Conservation (phyloP, 2,329 filamentous ascomycete species). For the Fusarium proliferatum region DNA sequence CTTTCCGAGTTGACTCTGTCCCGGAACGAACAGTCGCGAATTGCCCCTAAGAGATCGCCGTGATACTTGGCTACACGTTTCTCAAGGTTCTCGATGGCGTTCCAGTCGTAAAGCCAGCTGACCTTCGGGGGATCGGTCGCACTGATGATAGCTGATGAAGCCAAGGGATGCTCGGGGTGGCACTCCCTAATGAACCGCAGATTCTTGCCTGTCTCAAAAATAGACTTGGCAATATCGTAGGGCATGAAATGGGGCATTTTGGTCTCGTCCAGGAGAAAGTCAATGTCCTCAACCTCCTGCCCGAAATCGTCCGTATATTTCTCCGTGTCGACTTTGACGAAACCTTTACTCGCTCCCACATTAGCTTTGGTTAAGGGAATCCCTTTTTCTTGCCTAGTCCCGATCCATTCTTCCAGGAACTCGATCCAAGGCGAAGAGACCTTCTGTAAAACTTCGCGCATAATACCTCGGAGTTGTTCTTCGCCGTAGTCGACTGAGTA, state of each 20-base stretch:
- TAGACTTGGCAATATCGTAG: conserved; percentile 72
- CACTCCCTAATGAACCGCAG: conserved; percentile 77
- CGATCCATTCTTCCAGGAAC: conserved; percentile 79
- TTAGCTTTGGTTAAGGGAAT: conserved; percentile 62
- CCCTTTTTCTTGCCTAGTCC: conserved; percentile 69
- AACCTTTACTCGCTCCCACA: conserved; percentile 62
- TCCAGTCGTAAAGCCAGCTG: conserved; percentile 79
- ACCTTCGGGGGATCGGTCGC: conserved; percentile 65
- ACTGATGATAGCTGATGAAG: conserved; percentile 60
- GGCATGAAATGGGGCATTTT: conserved; percentile 79
- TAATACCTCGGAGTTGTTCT: conserved; percentile 69
- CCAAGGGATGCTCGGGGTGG: conserved; percentile 77
- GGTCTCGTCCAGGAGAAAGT: conserved; percentile 71
- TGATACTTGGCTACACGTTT: conserved; percentile 61
- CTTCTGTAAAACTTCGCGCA: conserved; percentile 73
- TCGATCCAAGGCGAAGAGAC: conserved; percentile 75
- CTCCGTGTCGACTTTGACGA: conserved; percentile 68
- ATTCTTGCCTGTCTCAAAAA: conserved; percentile 85
- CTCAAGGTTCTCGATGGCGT: conserved; percentile 73
- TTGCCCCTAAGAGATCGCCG: conserved; percentile 42
- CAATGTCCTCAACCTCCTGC: conserved; percentile 65
- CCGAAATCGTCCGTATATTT: conserved; percentile 69
- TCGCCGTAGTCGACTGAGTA: conserved; percentile 73
- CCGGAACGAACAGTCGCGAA: conserved; percentile 14
- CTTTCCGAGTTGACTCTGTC: background rate